Evolutionary conservation across 192 early-diverging fungal genomes (phyloP).

Genomic region (Coemansia sp.): DNA sequence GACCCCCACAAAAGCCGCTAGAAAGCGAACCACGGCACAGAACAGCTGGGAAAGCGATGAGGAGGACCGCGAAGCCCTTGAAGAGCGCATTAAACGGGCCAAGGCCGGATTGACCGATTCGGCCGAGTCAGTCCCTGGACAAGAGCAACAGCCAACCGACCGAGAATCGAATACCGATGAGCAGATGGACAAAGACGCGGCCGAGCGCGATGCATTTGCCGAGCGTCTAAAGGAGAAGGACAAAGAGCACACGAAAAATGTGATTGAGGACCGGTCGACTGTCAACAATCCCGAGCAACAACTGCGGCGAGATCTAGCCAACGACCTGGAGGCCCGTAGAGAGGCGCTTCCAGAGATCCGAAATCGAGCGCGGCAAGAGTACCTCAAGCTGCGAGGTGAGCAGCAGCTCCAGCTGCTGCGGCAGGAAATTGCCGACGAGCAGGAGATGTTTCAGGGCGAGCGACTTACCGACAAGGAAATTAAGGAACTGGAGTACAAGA

Average conservation of each 20-base stretch:
- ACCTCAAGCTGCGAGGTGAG: constrained; percentile 82
- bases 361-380: constrained; percentile 82
- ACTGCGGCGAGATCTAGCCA: constrained; percentile 73
- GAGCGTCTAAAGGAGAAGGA: constrained; percentile 78
- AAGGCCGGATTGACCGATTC: constrained; percentile 44
- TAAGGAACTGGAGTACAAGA: constrained; percentile 76
- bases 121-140: not conserved
- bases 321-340: constrained; percentile 67
- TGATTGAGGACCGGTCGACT: constrained; percentile 33
- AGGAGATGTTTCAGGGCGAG: constrained; percentile 69
- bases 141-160: not conserved
- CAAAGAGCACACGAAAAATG: constrained; percentile 67
- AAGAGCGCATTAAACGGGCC: constrained; percentile 53
- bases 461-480: constrained; percentile 74
- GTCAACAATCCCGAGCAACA: constrained; percentile 57
- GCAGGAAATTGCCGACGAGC: constrained; percentile 82
- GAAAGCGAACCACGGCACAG: constrained; percentile 39
- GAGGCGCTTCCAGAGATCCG: constrained; percentile 75
- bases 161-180: constrained; percentile 32
- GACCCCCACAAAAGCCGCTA: not conserved
- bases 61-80: constrained; percentile 55
- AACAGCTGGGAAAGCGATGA: constrained; percentile 57
- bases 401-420: constrained; percentile 72
- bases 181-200: constrained; percentile 61
- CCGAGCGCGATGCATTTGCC: constrained; percentile 89